Evolutionary conservation across 768 basidiomycete species (phyloP).

Genomic region (Mycena maculata): DNA sequence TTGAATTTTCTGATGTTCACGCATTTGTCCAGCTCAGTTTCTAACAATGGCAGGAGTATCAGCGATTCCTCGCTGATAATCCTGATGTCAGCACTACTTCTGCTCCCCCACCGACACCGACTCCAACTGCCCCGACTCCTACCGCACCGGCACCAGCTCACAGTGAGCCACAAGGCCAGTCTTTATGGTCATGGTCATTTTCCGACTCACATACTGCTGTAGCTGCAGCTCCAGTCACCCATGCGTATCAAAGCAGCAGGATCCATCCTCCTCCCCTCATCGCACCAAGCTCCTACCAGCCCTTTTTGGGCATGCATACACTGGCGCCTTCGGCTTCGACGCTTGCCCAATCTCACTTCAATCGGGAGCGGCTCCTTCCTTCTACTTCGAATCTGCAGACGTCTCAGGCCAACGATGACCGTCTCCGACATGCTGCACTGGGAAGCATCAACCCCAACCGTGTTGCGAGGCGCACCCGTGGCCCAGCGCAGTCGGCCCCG

Average conservation of each 20-base stretch:
- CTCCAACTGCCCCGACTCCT: no score
- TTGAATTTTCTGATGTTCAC: no score
- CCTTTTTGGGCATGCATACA: neutral
- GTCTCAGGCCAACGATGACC: neutral
- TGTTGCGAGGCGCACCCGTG: neutral
- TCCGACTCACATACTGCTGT: neutral
- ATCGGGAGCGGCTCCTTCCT: no score
- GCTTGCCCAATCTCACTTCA: no score
- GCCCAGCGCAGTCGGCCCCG: neutral
- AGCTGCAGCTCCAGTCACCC: neutral
- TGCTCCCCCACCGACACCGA: no score
- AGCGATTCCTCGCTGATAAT: no score
- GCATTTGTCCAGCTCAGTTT: no score
- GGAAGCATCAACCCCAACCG: neutral
- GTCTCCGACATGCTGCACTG: neutral
- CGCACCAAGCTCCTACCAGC: neutral
- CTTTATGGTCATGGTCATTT: no score
- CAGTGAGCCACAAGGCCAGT: no score
- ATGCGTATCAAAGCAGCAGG: neutral
- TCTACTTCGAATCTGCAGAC: slow-evolving; percentile 1
- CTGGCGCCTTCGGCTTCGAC: neutral
- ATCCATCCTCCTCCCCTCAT: neutral
- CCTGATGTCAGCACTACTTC: no score
- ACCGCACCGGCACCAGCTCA: no score
- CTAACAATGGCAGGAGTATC: no score